phyloP scores from a whole-genome alignment of 176 grass and related monocot genomes.

The Phoenix dactylifera region DNA sequence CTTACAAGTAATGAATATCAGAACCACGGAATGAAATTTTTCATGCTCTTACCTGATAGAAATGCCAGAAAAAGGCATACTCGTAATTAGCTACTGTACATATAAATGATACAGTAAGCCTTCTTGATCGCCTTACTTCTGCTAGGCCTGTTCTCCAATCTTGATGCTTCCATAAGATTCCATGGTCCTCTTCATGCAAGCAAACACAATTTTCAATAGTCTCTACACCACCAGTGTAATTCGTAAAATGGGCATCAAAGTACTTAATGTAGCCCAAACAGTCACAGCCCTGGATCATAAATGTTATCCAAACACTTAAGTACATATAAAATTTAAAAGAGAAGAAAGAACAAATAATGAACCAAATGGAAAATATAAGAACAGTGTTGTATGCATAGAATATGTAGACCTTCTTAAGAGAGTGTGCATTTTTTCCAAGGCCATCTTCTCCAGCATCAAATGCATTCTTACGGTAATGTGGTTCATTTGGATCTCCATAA shows the following conservation, averaged over 20 bases:
- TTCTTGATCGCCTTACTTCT: conserved; percentile 95
- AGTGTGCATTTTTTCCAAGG: conserved; percentile 98
- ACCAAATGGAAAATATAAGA: conserved; percentile 12
- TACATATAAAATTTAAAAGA: conserved; percentile 7
- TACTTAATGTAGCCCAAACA: conserved; percentile 98
- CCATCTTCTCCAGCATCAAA: conserved; percentile 99
- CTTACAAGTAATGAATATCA: no score
- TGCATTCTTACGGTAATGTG: conserved; percentile 98
- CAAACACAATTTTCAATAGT: conserved; percentile 99
- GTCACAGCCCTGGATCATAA: conserved; percentile 72
- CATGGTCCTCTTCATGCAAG: conserved; percentile 97
- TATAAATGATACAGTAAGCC: conserved; percentile 96
- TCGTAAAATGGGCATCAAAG: conserved; percentile 98
- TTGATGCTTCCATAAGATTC: conserved; percentile 99
- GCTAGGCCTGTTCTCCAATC: conserved; percentile 99
- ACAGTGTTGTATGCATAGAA: background rate
- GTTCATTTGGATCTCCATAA: conserved; percentile 97
- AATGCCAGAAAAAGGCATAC: conserved; percentile 99
- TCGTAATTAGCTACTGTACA: conserved; percentile 99
- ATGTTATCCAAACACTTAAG: background rate
- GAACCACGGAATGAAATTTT: no score
- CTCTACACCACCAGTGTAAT: conserved; percentile 90
- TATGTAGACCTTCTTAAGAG: conserved; percentile 78
- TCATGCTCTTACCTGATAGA: conserved; percentile 62
- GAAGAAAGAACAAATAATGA: no score